Evolutionary conservation across 257 asterid species (phyloP).

Genomic region (Ligustrum vulgare): DNA sequence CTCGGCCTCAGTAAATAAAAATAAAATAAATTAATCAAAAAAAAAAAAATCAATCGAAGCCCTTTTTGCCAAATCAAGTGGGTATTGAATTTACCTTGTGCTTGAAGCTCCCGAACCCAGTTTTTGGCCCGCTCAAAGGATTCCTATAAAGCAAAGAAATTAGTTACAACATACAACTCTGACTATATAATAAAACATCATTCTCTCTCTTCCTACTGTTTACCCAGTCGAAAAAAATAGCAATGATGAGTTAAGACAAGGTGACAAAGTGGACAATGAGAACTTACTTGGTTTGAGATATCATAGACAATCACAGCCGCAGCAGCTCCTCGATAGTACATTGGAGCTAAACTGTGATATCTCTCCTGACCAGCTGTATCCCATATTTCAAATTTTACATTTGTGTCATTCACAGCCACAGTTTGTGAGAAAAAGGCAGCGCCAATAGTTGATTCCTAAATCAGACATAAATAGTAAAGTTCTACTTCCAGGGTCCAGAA

Average conservation of each 20-base stretch:
- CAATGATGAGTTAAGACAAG: not conserved
- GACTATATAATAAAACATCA: not conserved
- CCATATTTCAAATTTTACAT: constrained; percentile 89
- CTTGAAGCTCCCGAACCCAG: constrained; percentile 91
- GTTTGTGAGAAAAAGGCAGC: constrained; percentile 90
- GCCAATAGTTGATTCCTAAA: constrained; percentile 88
- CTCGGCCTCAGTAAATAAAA: not conserved
- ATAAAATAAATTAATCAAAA: no score
- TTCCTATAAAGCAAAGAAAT: constrained; percentile 39
- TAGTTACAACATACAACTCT: not conserved
- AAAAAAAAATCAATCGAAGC: constrained; percentile 1
- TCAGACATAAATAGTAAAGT: constrained; percentile 19
- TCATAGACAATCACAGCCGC: constrained; percentile 81
- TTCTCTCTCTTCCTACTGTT: not conserved
- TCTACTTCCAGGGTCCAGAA: constrained; percentile 8
- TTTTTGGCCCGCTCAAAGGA: constrained; percentile 86
- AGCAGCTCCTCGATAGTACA: constrained; percentile 91
- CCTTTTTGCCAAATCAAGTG: not conserved
- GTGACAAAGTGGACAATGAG: not conserved
- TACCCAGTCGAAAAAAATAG: not conserved
- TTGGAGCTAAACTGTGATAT: constrained; percentile 91
- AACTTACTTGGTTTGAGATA: constrained; percentile 65
- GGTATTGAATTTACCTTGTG: constrained; percentile 59
- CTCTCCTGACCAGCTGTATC: constrained; percentile 93
- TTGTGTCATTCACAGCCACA: constrained; percentile 73